These are phyloP conservation scores for Juncus effusus DNA, from an alignment of 176 grass and related monocot species.

Conservation along the genomic window DNA sequence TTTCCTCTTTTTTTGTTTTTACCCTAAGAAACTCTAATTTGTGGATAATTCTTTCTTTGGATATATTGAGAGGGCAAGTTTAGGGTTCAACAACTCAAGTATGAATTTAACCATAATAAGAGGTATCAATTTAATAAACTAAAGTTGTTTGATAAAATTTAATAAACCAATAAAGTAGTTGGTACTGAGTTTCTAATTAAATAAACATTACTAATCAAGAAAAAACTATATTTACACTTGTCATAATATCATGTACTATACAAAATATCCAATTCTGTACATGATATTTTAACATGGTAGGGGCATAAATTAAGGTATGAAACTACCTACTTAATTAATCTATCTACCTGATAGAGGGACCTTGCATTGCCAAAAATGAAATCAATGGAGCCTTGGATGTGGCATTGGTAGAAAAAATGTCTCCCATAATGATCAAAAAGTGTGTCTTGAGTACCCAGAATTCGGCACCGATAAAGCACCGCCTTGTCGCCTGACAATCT, in stretches of 20 bases:
- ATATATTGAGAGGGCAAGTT: no score
- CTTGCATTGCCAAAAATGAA: slow-evolving; percentile 89
- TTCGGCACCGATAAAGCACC: slow-evolving; percentile 69
- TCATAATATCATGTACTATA: no score
- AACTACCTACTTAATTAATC: not conserved
- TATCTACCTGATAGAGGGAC: slow-evolving; percentile 77
- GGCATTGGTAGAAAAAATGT: slow-evolving; percentile 69
- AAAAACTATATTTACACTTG: no score
- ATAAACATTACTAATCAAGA: no score
- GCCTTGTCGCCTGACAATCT: slow-evolving; percentile 88
- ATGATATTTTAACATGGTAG: no score
- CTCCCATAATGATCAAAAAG: slow-evolving; percentile 87
- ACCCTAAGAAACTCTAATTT: not conserved
- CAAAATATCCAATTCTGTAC: no score
- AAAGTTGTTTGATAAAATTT: no score
- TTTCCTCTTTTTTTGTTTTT: not conserved
- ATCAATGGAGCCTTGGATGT: slow-evolving; percentile 98
- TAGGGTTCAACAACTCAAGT: no score
- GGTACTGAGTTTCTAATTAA: no score
- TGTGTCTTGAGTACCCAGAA: slow-evolving; percentile 89
- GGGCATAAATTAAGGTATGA: not conserved
- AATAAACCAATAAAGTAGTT: no score
- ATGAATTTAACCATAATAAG: not conserved
- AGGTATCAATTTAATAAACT: not conserved
- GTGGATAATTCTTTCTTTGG: no score